Conservation (phyloP, 2,329 filamentous ascomycete genomes). For the Penicillium nordicum region DNA sequence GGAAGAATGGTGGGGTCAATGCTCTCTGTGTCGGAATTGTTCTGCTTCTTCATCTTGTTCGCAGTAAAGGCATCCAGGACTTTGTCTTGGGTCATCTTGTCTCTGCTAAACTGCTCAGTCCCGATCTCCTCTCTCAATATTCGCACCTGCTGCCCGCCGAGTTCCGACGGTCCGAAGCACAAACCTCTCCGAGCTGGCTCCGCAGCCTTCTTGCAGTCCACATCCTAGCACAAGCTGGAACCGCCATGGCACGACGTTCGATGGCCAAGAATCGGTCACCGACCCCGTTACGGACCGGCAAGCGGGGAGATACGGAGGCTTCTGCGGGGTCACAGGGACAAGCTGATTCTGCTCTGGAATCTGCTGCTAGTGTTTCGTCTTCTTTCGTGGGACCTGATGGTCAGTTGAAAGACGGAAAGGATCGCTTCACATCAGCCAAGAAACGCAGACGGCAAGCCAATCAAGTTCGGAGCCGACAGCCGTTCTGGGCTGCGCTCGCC, state of each 20-base stretch:
- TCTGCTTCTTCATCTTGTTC: conserved; percentile 45
- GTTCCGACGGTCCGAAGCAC: conserved; percentile 41
- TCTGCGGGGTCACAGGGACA: conserved; percentile 44
- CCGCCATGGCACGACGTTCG: conserved; percentile 46
- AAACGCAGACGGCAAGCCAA: conserved; percentile 89
- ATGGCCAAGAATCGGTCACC: conserved; percentile 47
- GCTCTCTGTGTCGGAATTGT: conserved; percentile 46
- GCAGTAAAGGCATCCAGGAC: conserved; percentile 48
- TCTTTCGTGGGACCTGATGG: conserved; percentile 39
- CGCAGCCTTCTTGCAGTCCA: conserved; percentile 49
- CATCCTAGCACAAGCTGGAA: conserved; percentile 48
- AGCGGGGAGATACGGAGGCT: conserved; percentile 46
- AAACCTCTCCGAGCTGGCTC: conserved; percentile 45
- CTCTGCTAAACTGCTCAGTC: conserved; percentile 44
- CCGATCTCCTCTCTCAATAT: conserved; percentile 43
- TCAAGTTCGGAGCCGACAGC: conserved; percentile 84
- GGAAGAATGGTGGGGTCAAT: conserved; percentile 47
- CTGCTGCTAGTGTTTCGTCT: conserved; percentile 41
- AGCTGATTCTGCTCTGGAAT: conserved; percentile 43
- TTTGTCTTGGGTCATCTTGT: conserved; percentile 48
- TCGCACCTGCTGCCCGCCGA: conserved; percentile 44
- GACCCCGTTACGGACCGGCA: conserved; percentile 39
- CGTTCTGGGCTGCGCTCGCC: conserved; percentile 88
- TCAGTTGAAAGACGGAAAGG: conserved; percentile 53
- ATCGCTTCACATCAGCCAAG: conserved; percentile 63